phyloP scores from a whole-genome alignment of 345 rosid species.

The Euclidium syriacum region DNA sequence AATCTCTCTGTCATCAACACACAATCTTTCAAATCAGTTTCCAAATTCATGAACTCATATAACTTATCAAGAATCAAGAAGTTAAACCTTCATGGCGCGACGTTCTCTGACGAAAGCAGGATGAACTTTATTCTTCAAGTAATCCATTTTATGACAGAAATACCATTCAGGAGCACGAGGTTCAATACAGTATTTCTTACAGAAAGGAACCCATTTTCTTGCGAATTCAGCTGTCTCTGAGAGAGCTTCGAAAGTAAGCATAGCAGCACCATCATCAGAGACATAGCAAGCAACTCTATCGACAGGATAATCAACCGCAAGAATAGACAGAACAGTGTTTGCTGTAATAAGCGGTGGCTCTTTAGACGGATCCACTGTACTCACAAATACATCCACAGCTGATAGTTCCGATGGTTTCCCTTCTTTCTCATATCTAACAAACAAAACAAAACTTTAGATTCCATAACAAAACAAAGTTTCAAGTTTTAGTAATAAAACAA shows the following conservation, averaged over 20 bases:
- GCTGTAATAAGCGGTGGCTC: constrained; percentile 99
- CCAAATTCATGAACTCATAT: not conserved
- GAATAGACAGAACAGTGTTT: constrained; percentile 93
- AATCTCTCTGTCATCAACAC: constrained; percentile 67
- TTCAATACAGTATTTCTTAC: constrained; percentile 82
- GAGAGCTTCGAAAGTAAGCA: constrained; percentile 99
- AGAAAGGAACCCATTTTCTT: constrained; percentile 97
- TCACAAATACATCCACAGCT: constrained; percentile 71
- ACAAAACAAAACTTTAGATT: not conserved
- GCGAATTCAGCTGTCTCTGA: constrained; percentile 98
- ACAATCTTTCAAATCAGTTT: constrained; percentile 1
- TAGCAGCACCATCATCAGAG: constrained; percentile 99
- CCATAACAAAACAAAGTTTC: not conserved
- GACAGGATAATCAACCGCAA: constrained; percentile 94
- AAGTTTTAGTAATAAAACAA: not conserved
- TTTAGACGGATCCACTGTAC: constrained; percentile 98
- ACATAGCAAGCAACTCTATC: constrained; percentile 96
- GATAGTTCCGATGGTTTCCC: constrained; percentile 91
- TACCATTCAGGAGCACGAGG: constrained; percentile 99
- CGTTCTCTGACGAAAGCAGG: constrained; percentile 95
- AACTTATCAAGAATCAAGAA: not conserved
- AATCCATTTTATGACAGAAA: constrained; percentile 90
- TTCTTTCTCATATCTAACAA: constrained; percentile 85
- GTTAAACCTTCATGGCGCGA: constrained; percentile 94
- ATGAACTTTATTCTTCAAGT: constrained; percentile 89